Base-by-base conservation (phyloP, 306 rosid species). In the Neltuma alba region DNA sequence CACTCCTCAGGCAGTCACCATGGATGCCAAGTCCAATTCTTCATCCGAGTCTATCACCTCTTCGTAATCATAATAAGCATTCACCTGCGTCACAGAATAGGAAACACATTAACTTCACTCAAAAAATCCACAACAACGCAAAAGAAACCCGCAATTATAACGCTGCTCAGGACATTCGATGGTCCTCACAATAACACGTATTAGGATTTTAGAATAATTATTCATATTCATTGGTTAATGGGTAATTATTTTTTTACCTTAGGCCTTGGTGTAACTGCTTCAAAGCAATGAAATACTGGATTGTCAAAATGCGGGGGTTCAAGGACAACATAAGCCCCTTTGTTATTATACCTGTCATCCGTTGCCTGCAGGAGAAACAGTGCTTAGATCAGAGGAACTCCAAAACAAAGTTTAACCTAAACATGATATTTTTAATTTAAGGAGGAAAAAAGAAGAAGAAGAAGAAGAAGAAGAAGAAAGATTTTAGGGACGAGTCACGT, bases 31-130 rank as follows among this genome's bases (percentile, higher is more conserved):
- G 81, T 93, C 98, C 86, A 91, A 80, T 78, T 93, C 98, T 80
- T 90, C 95, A 21, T 93, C 97, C 0, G 98, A 93, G 83, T 93
- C 97, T 70, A 93, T 81, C 57, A 88, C 95, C 52, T 91, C 97
- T 78, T 86, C 82, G 73, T 21, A 93, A 76, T 93, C 87, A 48
- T 93, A 93, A 45, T 85, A 93, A 18, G 98, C 68, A 72, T 87
- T 83, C 68, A 25, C 98, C 97, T 93, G 90, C 81, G 68, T 61
- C 75, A 70, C 40, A 76, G 72, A 81, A 58, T 65, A 68, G 3
- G 58, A 74, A 45, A 72, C 68, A 42, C 13, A 37, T 36, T 36
- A 38, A 36, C 50, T 71, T 70, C 42, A 37, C 21, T 12, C 15
- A 7, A 10, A 62, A 30, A 61, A 31, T 16, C 40, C 15, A 60